Base-by-base conservation (phyloP, 331 rosid genomes). In the Stylosanthes scabra region DNA sequence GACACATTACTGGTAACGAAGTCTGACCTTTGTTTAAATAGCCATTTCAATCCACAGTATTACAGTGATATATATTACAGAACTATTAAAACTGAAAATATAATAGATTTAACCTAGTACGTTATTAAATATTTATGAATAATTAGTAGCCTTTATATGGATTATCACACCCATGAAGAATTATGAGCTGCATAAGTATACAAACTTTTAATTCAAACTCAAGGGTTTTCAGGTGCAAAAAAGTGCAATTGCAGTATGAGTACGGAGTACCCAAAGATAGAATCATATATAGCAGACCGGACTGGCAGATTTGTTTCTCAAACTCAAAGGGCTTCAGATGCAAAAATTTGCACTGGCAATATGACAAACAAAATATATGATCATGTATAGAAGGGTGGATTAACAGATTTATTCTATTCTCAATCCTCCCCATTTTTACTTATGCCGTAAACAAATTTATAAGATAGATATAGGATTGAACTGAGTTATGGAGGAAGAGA, bases 141-240 rank as follows among this genome's bases (percentile, higher is more conserved):
- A 56, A 31, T 8, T 3, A 10, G 41, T 44, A 64, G 29, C 41
- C 29, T 12, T 31, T 61, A 59, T 8, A 58, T 25, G 27, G 15
- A 64, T 37, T 71, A 49, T 45, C 14, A 55, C 60, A 70, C 27
- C 37, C 71, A 55, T 52, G 45, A 56, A 42, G 51, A 34, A 64
- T 13, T 13, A 11, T 15, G 39, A 63, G 71, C 70, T 62, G 42
- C 62, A 64, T 13, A 49, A 62, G 71, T 56, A 11, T 57, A 74
- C 66, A 20, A 54, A 64, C 73, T 42, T 57, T 57, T n/a, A 44
- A 63, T 34, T 11, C 11, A 10, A 57, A 61, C 67, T 66, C 59
- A 65, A 51, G 59, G 29, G 29, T 42, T 54, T 74, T n/a, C 11
- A 11, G 50, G 68, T 44, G 52, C 61, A 31, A 12, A 11, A 47